These are phyloP conservation scores for Diaporthe longicolla DNA, from an alignment of 2,329 filamentous ascomycete genomes.

Conservation along the genomic window DNA sequence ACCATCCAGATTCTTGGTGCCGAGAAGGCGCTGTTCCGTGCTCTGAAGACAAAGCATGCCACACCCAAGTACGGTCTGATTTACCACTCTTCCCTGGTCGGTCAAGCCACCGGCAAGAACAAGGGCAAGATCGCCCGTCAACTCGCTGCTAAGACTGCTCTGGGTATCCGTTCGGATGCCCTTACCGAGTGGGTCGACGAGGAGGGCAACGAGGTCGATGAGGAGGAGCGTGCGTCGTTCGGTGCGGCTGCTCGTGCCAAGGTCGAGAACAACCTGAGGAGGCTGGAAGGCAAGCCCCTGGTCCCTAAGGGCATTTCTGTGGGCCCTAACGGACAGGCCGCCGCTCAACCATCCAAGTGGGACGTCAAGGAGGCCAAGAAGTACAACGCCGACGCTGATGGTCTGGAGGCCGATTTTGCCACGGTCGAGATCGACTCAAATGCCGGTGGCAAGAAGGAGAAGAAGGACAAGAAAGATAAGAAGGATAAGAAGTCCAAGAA, in stretches of 20 bases:
- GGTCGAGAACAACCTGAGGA: constrained; percentile 82
- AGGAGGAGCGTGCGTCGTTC: constrained; percentile 89
- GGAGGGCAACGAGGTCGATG: constrained; percentile 78
- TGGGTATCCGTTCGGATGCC: constrained; percentile 94
- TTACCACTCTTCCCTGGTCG: constrained; percentile 93
- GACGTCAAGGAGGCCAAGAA: constrained; percentile 92
- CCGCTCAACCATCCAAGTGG: constrained; percentile 80
- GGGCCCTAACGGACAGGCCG: constrained; percentile 78
- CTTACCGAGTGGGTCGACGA: constrained; percentile 82
- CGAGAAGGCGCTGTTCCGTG: constrained; percentile 98
- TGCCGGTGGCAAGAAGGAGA: constrained; percentile 37
- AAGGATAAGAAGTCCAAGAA: constrained; percentile 64
- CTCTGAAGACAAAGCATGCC: constrained; percentile 98
- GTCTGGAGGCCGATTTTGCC: constrained; percentile 78
- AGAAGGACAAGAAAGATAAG: constrained; percentile 55
- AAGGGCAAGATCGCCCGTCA: constrained; percentile 99
- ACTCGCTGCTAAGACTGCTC: constrained; percentile 91
- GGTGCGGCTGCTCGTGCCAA: constrained; percentile 80
- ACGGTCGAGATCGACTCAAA: constrained; percentile 52
- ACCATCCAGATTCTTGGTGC: constrained; percentile 98
- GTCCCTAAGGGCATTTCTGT: constrained; percentile 82
- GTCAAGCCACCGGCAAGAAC: constrained; percentile 97
- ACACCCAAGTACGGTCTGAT: constrained; percentile 98
- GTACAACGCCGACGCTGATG: constrained; percentile 96
- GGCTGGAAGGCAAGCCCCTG: constrained; percentile 91